A percentile compares a stretch with the other conserved stretches of the same genome.
Conservation (phyloP, 768 basidiomycete genomes). For the Amyloporia xantha region DNA sequence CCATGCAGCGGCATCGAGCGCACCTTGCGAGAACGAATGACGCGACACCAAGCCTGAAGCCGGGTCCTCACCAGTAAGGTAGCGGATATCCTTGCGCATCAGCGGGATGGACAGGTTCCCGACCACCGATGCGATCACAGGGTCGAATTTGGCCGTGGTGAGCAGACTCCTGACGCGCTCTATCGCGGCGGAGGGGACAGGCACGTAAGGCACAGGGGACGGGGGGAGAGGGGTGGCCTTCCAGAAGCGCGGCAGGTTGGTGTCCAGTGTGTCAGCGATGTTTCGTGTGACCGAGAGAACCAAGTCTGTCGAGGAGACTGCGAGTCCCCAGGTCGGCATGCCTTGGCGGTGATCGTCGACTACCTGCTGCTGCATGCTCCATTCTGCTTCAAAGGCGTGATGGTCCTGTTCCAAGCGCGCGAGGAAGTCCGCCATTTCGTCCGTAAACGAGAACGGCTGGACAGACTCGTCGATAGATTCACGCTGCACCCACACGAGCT, state of each 20-base stretch:
- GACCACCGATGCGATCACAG: constrained; percentile 60
- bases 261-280: constrained; percentile 34
- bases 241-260: constrained; percentile 61
- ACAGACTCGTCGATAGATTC: constrained; percentile 43
- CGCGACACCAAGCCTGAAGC: constrained; percentile 66
- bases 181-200: constrained; percentile 52
- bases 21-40: constrained; percentile 75
- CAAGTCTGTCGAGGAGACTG: constrained; percentile 41
- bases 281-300: constrained; percentile 35
- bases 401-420: background rate
- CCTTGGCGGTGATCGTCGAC: background rate
- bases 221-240: constrained; percentile 58
- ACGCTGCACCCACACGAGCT: constrained; percentile 59
- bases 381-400: background rate
- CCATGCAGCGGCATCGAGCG: constrained; percentile 62
- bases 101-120: constrained; percentile 59
- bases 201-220: constrained; percentile 38
- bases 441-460: constrained; percentile 21
- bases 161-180: constrained; percentile 54
- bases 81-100: constrained; percentile 67
- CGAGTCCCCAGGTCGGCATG: background rate
- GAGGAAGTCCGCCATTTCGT: constrained; percentile 13
- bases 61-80: constrained; percentile 80
- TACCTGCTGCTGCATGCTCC: constrained; percentile 9
- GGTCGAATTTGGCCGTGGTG: constrained; percentile 55